Evolutionary conservation across 805 yeast genomes (phyloP), one percentile per base, ranked within the genome.

Genomic region (Sugiyamaella smithiae): DNA sequence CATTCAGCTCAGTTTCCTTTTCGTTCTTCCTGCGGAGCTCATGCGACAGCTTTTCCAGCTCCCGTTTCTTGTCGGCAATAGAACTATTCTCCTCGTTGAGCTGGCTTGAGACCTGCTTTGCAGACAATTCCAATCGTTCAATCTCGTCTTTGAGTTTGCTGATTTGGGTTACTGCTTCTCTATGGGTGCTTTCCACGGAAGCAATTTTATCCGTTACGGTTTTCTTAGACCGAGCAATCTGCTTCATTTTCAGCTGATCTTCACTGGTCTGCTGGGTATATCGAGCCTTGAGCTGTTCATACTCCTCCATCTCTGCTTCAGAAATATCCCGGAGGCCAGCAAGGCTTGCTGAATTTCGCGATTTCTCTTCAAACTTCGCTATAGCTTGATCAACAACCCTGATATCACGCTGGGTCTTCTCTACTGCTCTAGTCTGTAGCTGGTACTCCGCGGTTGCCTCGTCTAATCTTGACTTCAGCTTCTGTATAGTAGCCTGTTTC

Each of bases 1-100:
- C 70, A 53, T 82, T 84, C n/a, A 86, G 60, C 49, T 80, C 82
- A 31, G 72, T 70, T 58, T 84, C 91, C 53, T 77, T 73, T 49
- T 52, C 6, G 12, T 44, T 17, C 28, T 55, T 57, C 19, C 49
- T 51, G 19, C 49, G 47, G 29, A 57, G 56, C 41, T 63, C 64
- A 32, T 62, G 56, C 1, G 67, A 40, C 9, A 61, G 31, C 6
- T 45, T 33, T 1, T 47, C 51, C 7, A 56, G 52, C 26, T 58
- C 58, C 35, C 46, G 46, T 47, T 61, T 37, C 56, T 64, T 62
- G 5, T 56, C 44, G 19, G 52, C 50, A 6, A 62, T 50, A 2
- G 53, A 50, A 5, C 56, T 57, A n/a, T 55, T 46, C 23, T 54
- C 59, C n/a, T 55, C 53, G 44, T 55, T 59, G 36, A 61, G 57